Evolutionary conservation across 2,329 filamentous ascomycete genomes (phyloP).

Genomic region (Aspergillus sp.): DNA sequence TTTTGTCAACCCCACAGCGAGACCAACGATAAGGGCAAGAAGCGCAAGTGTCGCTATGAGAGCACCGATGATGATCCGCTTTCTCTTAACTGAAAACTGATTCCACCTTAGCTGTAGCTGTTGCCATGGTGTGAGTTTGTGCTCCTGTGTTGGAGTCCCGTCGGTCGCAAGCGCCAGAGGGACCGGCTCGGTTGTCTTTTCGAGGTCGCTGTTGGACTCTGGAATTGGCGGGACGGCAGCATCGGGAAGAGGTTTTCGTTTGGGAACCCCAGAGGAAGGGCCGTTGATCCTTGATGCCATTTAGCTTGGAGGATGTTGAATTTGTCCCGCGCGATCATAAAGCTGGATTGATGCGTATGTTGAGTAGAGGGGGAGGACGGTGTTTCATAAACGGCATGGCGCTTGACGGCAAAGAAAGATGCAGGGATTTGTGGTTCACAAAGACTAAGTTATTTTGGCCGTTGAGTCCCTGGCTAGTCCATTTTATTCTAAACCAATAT

Average conservation of each 20-base stretch:
- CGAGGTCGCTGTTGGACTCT: conserved; percentile 1
- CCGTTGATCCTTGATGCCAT: not conserved
- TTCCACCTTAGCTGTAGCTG: conserved; percentile 7
- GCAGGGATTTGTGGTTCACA: not conserved
- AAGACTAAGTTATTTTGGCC: not conserved
- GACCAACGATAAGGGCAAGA: conserved; percentile 24
- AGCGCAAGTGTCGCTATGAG: conserved; percentile 11
- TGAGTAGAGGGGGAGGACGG: not conserved
- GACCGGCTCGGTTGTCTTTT: conserved; percentile 14
- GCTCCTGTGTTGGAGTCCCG: not conserved
- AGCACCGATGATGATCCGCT: conserved; percentile 19
- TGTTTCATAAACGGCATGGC: not conserved
- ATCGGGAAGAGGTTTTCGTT: conserved; percentile 8
- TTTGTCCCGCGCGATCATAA: not conserved
- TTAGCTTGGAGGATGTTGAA: not conserved
- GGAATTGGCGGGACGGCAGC: not conserved
- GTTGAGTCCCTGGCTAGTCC: not conserved
- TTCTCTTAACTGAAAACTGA: conserved; percentile 11
- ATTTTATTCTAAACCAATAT: not conserved
- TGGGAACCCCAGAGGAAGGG: conserved; percentile 1
- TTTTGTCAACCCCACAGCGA: conserved; percentile 25
- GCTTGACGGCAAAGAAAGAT: not conserved
- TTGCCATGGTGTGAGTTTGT: not conserved
- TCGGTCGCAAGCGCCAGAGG: not conserved
- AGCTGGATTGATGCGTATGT: not conserved